Evolutionary conservation across 1,139 yeast species (phyloP).

Genomic region (Debaryomycetaceae sp.): DNA sequence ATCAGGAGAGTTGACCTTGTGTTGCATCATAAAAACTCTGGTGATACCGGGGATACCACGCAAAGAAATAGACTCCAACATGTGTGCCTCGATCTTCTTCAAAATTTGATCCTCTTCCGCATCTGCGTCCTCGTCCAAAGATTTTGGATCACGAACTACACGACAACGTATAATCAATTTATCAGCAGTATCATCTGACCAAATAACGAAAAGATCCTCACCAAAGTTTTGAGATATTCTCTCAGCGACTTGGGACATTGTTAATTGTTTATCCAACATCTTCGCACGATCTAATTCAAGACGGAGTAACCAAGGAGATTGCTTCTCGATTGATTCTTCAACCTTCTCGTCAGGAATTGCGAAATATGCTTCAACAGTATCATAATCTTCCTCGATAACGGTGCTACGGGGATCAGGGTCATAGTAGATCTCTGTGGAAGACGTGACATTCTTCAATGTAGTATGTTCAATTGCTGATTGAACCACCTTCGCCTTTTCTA

Average conservation of each 20-base stretch:
- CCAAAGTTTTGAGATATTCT: slow-evolving; percentile 91
- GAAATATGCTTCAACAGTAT: slow-evolving; percentile 94
- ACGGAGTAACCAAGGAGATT: slow-evolving; percentile 97
- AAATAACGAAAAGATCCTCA: slow-evolving; percentile 92
- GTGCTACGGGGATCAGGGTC: slow-evolving; percentile 98
- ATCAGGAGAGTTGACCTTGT: slow-evolving; percentile 76
- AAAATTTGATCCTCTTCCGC: slow-evolving; percentile 97
- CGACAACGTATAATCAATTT: slow-evolving; percentile 96
- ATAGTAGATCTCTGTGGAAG: slow-evolving; percentile 95
- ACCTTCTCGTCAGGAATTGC: slow-evolving; percentile 98
- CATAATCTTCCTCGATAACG: slow-evolving; percentile 93
- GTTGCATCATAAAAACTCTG: slow-evolving; percentile 92
- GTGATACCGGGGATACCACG: slow-evolving; percentile 96
- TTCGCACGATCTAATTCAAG: slow-evolving; percentile 96
- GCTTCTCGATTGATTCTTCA: slow-evolving; percentile 87
- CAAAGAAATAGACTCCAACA: slow-evolving; percentile 90
- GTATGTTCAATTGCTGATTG: slow-evolving; percentile 98
- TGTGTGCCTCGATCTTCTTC: slow-evolving; percentile 92
- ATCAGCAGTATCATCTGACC: slow-evolving; percentile 99
- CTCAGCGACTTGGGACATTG: slow-evolving; percentile 98
- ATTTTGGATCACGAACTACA: slow-evolving; percentile 94
- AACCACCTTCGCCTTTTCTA: slow-evolving; percentile 89
- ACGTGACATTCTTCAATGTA: slow-evolving; percentile 88
- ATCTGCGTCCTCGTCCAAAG: slow-evolving; percentile 88
- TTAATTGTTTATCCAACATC: slow-evolving; percentile 95